Evolutionary conservation across 2,329 filamentous ascomycete genomes (phyloP), one percentile per base, ranked within the genome.

Genomic region (Aspergillus candidus): DNA sequence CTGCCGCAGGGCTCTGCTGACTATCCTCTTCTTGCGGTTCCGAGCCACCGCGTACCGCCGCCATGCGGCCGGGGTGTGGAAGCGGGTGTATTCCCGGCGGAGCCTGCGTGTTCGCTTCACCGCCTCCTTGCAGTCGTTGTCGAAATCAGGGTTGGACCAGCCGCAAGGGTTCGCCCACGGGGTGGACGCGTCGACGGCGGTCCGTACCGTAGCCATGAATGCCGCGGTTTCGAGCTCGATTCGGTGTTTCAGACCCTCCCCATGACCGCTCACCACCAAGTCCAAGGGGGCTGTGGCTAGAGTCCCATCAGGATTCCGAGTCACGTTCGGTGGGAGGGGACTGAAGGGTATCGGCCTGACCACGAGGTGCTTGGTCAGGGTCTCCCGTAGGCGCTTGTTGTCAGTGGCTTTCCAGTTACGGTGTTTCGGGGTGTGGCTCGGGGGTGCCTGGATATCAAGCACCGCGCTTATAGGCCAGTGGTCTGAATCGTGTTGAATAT

Each of bases 401-500:
- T 57, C 49, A 12, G 43, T 57, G 35, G 48, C 52, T 13, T 44
- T 44, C 31, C n/a, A 39, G 3, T 44, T 34, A 2, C 41, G 11
- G 13, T 18, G 12, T 30, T 22, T 36, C 15, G 10, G 32, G 6
- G 27, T 11, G 5, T 33, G 6, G 22, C 2, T 11, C 4, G 31
- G 8, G 10, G 18, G 31, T 11, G 42, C 31, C 2, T 10, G 3
- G 13, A 43, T 17, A n/a, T 43, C 29, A 6, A 43, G 13, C 6
- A 43, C 12, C 2, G 12, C 32, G 6, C 29, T 11, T 12, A 43
- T 32, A 4, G 14, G 35, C 11, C 36, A 30, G 43, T 60, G 51
- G 41, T 62, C 56, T 0, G 54, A 62, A 32, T 56, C 49, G 29
- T 49, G 54, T 35, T 61, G 49, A 4, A 59, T 11, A 4, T 51